Conservation (phyloP, 148 eudicot genomes). For the Drosera capensis region DNA sequence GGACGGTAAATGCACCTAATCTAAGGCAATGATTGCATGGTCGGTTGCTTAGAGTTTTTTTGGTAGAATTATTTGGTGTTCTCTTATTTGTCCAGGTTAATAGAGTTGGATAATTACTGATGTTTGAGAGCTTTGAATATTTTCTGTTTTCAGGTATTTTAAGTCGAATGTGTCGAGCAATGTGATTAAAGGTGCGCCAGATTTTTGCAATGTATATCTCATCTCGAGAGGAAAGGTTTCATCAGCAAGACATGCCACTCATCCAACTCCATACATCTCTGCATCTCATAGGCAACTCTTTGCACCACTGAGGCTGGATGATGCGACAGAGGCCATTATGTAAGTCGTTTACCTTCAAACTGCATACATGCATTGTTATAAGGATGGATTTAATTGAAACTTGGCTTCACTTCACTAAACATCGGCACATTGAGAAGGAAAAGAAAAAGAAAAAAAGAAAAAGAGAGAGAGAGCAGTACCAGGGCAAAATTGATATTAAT, state of each 20-base stretch:
- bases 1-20: slow-evolving; percentile 1
- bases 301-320: background rate
- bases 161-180: slow-evolving; percentile 9
- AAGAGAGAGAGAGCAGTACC: background rate
- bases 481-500: background rate
- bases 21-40: no score
- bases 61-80: background rate
- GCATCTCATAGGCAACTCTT: background rate
- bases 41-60: background rate
- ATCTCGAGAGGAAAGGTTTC: slow-evolving; percentile 10
- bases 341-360: background rate
- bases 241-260: slow-evolving; percentile 2
- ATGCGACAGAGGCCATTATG: background rate
- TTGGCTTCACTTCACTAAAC: background rate
- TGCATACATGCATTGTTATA: background rate
- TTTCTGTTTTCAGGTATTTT: slow-evolving; percentile 5
- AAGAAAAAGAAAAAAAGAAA: background rate
- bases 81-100: background rate
- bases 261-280: background rate
- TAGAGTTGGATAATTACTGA: background rate
- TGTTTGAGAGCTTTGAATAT: background rate
- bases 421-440: background rate
- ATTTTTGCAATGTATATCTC: slow-evolving; percentile 10
- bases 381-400: background rate
- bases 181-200: slow-evolving; percentile 13